phyloP scores from a whole-genome alignment of 2,329 filamentous ascomycete genomes.

The Alternaria arbusti region DNA sequence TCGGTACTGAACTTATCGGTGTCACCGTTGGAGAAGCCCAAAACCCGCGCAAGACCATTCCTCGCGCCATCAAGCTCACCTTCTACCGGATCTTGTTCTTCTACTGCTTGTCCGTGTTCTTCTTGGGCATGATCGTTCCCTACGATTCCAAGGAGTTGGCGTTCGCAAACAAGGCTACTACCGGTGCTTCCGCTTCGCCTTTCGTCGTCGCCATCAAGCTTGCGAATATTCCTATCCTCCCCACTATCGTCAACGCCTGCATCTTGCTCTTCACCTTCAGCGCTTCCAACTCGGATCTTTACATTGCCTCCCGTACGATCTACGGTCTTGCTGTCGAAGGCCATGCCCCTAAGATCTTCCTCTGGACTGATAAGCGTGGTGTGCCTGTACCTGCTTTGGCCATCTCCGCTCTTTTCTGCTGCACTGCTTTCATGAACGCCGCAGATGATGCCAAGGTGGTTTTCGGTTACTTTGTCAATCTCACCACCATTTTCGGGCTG shows the following conservation, averaged over 20 bases:
- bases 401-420: constrained; percentile 66
- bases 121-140: constrained; percentile 78
- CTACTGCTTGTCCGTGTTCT: constrained; percentile 75
- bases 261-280: constrained; percentile 79
- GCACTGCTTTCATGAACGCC: constrained; percentile 68
- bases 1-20: constrained; percentile 74
- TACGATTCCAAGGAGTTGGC: constrained; percentile 68
- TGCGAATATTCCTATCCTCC: constrained; percentile 67
- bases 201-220: constrained; percentile 76
- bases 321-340: constrained; percentile 75
- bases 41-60: constrained; percentile 78
- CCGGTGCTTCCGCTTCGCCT: constrained; percentile 67
- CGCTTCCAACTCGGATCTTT: constrained; percentile 78
- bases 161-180: constrained; percentile 60
- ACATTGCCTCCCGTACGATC: constrained; percentile 74
- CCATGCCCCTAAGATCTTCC: constrained; percentile 74
- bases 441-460: constrained; percentile 49
- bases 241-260: constrained; percentile 74
- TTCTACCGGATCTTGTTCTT: constrained; percentile 85
- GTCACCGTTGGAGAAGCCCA: constrained; percentile 81
- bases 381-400: constrained; percentile 72
- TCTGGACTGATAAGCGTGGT: constrained; percentile 72
- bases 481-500: constrained; percentile 50
- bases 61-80: constrained; percentile 78
- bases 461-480: constrained; percentile 58